phyloP scores from a whole-genome alignment of 257 asterid genomes.

The Ophiorrhiza pumila region DNA sequence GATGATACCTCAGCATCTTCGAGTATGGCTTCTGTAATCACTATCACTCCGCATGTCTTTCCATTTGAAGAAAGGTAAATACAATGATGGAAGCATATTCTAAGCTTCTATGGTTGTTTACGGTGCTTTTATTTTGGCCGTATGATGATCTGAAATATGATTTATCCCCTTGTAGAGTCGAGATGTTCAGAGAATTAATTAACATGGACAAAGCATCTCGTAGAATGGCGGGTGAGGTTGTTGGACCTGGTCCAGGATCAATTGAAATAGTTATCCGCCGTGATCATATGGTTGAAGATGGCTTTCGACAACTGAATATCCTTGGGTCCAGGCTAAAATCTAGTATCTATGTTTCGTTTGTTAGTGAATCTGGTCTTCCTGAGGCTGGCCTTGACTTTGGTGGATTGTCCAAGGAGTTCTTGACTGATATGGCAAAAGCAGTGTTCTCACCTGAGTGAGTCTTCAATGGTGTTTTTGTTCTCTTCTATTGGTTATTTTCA shows the following conservation, averaged over 20 bases:
- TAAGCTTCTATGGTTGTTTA: slow-evolving; percentile 9
- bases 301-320: slow-evolving; percentile 72
- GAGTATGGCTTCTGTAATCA: slow-evolving; percentile 66
- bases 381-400: slow-evolving; percentile 99
- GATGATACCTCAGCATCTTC: slow-evolving; percentile 50
- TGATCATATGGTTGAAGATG: slow-evolving; percentile 86
- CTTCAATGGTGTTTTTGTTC: slow-evolving; percentile 14
- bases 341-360: slow-evolving; percentile 78
- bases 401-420: slow-evolving; percentile 93
- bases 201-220: slow-evolving; percentile 87
- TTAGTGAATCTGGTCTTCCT: slow-evolving; percentile 92
- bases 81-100: slow-evolving; percentile 13
- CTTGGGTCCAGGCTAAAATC: slow-evolving; percentile 86
- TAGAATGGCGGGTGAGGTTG: slow-evolving; percentile 75
- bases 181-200: slow-evolving; percentile 89
- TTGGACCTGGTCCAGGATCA: slow-evolving; percentile 69
- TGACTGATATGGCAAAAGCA: slow-evolving; percentile 78
- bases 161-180: slow-evolving; percentile 54
- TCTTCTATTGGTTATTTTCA: slow-evolving; percentile 14
- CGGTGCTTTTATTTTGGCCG: not conserved
- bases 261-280: slow-evolving; percentile 83
- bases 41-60: slow-evolving; percentile 81
- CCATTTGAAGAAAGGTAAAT: slow-evolving; percentile 93
- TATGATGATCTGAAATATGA: slow-evolving; percentile 8
- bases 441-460: slow-evolving; percentile 90